phyloP scores from a whole-genome alignment of 1,139 yeast species.

The Scheffersomyces segobiensis region DNA sequence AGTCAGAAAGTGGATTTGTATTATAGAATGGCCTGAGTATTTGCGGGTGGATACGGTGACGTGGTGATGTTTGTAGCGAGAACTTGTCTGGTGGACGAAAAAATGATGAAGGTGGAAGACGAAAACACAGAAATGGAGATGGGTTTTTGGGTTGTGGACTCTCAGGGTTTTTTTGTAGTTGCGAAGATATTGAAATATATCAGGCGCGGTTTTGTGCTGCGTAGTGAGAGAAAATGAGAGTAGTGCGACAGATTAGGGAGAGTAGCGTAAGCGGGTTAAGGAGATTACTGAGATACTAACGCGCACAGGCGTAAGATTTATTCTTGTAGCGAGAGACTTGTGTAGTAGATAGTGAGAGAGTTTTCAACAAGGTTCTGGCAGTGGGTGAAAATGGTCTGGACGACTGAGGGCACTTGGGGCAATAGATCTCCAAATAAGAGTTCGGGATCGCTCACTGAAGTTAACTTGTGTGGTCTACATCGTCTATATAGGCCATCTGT shows the following conservation, averaged over 20 bases:
- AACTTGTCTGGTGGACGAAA: neutral
- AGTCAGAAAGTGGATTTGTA: neutral
- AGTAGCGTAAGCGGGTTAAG: neutral
- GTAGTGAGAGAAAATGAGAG: neutral
- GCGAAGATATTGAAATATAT: neutral
- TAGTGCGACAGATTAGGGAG: neutral
- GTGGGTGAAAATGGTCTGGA: too few species aligned
- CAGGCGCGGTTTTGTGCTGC: neutral
- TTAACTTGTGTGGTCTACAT: too few species aligned
- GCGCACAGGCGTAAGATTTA: neutral
- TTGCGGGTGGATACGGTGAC: neutral
- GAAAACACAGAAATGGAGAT: neutral
- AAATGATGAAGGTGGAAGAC: neutral
- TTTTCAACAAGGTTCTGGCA: too few species aligned
- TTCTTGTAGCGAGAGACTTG: neutral
- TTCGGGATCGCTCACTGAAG: too few species aligned
- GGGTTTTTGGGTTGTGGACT: neutral
- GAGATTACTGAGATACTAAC: neutral
- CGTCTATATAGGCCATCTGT: too few species aligned
- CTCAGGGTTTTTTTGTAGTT: neutral
- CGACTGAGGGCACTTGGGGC: too few species aligned
- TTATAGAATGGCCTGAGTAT: neutral
- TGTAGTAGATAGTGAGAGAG: neutral
- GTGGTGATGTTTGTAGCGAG: neutral
- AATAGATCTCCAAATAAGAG: too few species aligned